These are phyloP conservation scores for Coemansia sp. DNA, from an alignment of 192 early-diverging fungal species.

Conservation along the genomic window DNA sequence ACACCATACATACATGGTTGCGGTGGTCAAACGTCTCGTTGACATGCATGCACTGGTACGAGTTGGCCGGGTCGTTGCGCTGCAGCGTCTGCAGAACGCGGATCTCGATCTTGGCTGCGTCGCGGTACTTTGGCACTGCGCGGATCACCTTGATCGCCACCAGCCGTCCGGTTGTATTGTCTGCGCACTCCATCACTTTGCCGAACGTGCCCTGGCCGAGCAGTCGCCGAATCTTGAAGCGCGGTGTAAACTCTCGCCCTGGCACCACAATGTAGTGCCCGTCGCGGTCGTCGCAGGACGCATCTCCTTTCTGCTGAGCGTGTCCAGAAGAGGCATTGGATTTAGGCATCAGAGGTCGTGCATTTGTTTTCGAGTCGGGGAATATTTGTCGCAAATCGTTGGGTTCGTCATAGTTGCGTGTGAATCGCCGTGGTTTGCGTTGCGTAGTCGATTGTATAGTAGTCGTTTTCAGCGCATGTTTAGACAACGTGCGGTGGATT, in stretches of 20 bases:
- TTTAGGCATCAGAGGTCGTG: conserved; percentile 31
- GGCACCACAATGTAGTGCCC: conserved; percentile 85
- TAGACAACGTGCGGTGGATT: conserved; percentile 11
- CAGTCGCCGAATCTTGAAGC: conserved; percentile 82
- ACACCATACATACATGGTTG: conserved; percentile 98
- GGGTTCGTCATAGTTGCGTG: conserved; percentile 24
- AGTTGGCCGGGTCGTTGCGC: conserved; percentile 75
- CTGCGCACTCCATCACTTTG: conserved; percentile 89
- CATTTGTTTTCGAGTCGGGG: conserved; percentile 37
- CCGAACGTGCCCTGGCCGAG: conserved; percentile 98
- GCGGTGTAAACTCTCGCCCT: conserved; percentile 68
- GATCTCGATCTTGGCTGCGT: conserved; percentile 89
- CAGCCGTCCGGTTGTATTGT: conserved; percentile 58
- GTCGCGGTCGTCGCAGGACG: conserved; percentile 83
- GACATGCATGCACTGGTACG: conserved; percentile 86
- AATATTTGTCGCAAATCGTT: conserved; percentile 41
- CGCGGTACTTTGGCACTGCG: conserved; percentile 90
- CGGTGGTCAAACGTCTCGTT: conserved; percentile 80
- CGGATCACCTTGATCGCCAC: conserved; percentile 94
- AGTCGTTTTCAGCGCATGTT: conserved; percentile 33
- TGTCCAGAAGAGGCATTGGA: conserved; percentile 7
- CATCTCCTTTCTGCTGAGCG: conserved; percentile 53
- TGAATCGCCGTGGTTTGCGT: conserved; percentile 10
- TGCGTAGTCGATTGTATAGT: not conserved
- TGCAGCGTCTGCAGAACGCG: conserved; percentile 79